Base-by-base conservation (phyloP, 768 basidiomycete genomes). In the Pisolithus orientalis region DNA sequence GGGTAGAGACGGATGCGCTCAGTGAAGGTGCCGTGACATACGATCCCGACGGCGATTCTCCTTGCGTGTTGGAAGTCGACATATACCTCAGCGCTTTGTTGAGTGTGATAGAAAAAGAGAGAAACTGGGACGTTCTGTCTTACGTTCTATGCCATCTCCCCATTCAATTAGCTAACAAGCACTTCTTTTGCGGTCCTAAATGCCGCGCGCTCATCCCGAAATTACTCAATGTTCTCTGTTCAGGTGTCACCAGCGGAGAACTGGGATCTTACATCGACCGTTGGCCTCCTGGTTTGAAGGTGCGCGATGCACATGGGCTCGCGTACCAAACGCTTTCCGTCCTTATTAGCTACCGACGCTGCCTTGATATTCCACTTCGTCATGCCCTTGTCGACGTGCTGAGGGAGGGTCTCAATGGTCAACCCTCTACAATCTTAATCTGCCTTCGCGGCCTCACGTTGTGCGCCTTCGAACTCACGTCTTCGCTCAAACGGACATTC, bases 131-230 rank as follows among this genome's bases (percentile, higher is more conserved):
- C 53, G 75, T 98, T 39, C 75, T 96, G 10, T 92, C 93, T 2
- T 98, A 96, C 62, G 75, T 94, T 5, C 75, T 99, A 5, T 92
- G 89, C 62, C 89, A 95, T 70, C 77, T 99, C 0, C 94, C 96
- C 1, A 76, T 83, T 8, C 94, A 98, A 64, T 77, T 98, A 9
- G 76, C 89, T 52, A 98, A 98, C 77, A 98, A 97, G 67, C 93
- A 98, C 61, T 76, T 97, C 49, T 94, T 96, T 67, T 96, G 94
- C 63, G 96, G 96, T 1, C 90, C 90, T 0, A 82, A 82, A 47
- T 83, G 87, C 28, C 75, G 83, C n/a, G 68, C 64, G 13, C 77
- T 80, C 9, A 77, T 94, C 21, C 72, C 80, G 5, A 75, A 72
- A 45, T 69, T 97, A 32, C 70, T 92, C 38, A 74, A 75, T n/a